A percentile compares a stretch with the other conserved stretches of the same genome.
phyloP scores from a whole-genome alignment of 345 rosid genomes.

The Linum tenue region DNA sequence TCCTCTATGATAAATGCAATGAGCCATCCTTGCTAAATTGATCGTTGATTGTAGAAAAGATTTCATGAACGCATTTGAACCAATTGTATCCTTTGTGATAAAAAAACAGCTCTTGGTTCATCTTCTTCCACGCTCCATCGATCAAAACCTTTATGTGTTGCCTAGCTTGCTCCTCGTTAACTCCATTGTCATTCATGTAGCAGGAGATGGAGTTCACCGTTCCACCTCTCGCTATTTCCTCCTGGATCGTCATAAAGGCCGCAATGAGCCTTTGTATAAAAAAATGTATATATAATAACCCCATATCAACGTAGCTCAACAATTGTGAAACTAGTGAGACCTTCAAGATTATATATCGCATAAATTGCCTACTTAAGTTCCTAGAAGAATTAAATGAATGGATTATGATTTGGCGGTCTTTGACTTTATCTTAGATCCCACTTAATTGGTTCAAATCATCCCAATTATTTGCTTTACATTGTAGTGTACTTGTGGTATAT shows the following conservation, averaged over 20 bases:
- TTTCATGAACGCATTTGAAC: constrained; percentile 7
- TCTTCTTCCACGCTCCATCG: constrained; percentile 28
- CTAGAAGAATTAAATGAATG: too few relatives aligned
- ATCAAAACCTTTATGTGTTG: constrained; percentile 18
- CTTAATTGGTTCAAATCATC: too few relatives aligned
- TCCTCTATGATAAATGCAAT: constrained; percentile 29
- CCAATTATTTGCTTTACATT: too few relatives aligned
- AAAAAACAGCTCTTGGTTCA: constrained; percentile 17
- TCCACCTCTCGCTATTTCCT: constrained; percentile 32
- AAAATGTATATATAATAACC: too few relatives aligned
- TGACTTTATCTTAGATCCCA: too few relatives aligned
- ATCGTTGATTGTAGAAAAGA: constrained; percentile 16
- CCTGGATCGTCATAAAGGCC: constrained; percentile 13
- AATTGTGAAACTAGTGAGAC: too few relatives aligned
- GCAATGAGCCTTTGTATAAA: neutral
- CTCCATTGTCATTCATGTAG: constrained; percentile 27
- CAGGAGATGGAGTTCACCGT: constrained; percentile 23
- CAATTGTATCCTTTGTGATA: neutral
- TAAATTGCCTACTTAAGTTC: too few relatives aligned
- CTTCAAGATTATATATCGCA: too few relatives aligned
- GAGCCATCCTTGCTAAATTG: constrained; percentile 27
- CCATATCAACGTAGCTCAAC: too few relatives aligned
- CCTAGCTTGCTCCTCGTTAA: constrained; percentile 21
- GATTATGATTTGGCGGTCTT: too few relatives aligned
- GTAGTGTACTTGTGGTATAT: too few relatives aligned